Base-by-base conservation (phyloP, 2,329 filamentous ascomycete species). In the Ophiosphaerella korrae region DNA sequence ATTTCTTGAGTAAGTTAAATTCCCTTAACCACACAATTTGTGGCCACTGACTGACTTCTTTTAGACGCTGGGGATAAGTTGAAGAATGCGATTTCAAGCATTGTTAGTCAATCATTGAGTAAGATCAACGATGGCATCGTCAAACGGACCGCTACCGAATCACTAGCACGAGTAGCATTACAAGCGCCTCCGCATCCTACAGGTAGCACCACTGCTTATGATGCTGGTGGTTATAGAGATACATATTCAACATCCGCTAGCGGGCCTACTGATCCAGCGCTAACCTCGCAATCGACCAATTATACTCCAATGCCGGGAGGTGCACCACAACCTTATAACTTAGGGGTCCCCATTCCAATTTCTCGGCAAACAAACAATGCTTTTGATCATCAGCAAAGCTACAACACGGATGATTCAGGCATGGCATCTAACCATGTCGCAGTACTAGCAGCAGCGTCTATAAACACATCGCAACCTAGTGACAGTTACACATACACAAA, bases 1-100 rank as follows among this genome's bases (percentile, higher is more conserved):
- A 77, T 34, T 74, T 90, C n/a, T 74, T 90, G 36, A 87, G 88
- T 89, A 77, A 71, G 81, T 77, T 7, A 7, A 21, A 37, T n/a
- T 16, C 18, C 9, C 9, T 21, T 4, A 21, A 21, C 18, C 18
- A 3, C 18, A 21, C 18, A 21, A 21, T 21, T 21, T 21, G 18
- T 21, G 18, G 18, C 18, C 18, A 21, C 18, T 37, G 12, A 39
- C 44, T 53, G 32, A 52, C 31, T 11, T 13, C 16, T 24, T n/a
- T 1, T 37, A 80, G 79, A 77, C 23, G 79, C 80, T 24, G 80
- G 78, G 7, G 71, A 74, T 35, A 74, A 75, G 14, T 70, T 84
- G 9, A 77, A 76, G 50, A 73, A 76, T 35, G 77, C 79, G 2
- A 75, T 83, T n/a, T 70, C 75, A 14, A 68, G 70, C 13, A 80